Conservation (phyloP, 768 basidiomycete genomes). For the Termitomyces sp. region DNA sequence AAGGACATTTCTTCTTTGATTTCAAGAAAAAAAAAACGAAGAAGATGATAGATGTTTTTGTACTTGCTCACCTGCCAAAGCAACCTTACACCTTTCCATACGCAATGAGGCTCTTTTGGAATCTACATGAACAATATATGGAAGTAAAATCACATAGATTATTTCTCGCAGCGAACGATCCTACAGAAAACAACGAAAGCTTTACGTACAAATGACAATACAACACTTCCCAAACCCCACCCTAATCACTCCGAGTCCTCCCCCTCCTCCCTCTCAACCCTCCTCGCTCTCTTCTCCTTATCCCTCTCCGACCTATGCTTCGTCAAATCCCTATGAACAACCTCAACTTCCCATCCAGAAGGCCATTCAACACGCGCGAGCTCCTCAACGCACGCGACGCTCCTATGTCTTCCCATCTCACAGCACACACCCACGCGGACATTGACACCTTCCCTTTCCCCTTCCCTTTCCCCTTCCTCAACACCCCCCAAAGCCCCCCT, state of each 20-base stretch:
- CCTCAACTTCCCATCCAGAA: conserved; percentile 1
- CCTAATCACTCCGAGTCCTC: neutral
- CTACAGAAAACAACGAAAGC: too few species aligned
- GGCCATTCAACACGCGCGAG: conserved; percentile 7
- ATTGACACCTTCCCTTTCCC: neutral
- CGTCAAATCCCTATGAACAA: conserved; percentile 6
- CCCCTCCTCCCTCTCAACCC: neutral
- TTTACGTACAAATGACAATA: too few species aligned
- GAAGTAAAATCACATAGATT: too few species aligned
- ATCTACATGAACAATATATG: too few species aligned
- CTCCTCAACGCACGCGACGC: conserved; percentile 13
- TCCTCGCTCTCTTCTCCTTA: conserved; percentile 7
- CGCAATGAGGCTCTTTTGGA: too few species aligned
- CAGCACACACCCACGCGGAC: conserved; percentile 6
- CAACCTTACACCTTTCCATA: too few species aligned
- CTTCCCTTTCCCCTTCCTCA: neutral
- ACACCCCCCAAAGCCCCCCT: neutral
- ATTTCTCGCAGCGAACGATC: too few species aligned
- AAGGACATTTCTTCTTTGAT: too few species aligned
- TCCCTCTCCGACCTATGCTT: conserved; percentile 5
- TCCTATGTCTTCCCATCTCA: conserved; percentile 8
- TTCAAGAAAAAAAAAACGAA: too few species aligned
- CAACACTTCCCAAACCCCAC: too few species aligned
- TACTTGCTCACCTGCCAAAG: too few species aligned
- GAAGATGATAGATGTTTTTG: too few species aligned